Evolutionary conservation across 306 rosid genomes (phyloP), one percentile per base, ranked within the genome.

Genomic region (Phaseolus lunatus): DNA sequence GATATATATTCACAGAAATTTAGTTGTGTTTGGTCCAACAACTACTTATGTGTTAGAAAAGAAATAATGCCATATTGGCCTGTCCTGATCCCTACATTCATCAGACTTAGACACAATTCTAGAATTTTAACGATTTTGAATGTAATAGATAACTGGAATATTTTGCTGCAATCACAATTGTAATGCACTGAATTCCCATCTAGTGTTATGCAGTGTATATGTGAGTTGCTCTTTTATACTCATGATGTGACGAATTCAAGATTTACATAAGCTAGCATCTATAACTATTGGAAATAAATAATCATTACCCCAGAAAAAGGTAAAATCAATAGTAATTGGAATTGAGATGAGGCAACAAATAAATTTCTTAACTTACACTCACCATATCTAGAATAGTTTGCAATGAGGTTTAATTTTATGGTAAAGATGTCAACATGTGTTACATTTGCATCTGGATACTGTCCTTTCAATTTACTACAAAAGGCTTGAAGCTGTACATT

Each of bases 401-500:
- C 87, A 1, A 92, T 79, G 72, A 92, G 93, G 76, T 83, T 82
- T 27, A 73, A 88, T 75, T 92, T 92, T 69, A 92, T 85, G 3
- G 90, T 33, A 75, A 74, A 89, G 78, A 89, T 89, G 70, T 92
- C 96, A 47, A 92, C 87, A 52, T 84, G 86, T 5, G 90, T 86
- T 48, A 92, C 58, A 75, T 85, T 85, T 75, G 87, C 83, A 72
- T 90, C 88, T 1, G 86, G 31, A 69, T 76, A 87, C 75, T 92
- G 97, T 57, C 81, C 86, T 76, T 83, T 90, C 72, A 92, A 52
- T 84, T 92, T 88, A 63, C 70, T 84, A 31, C 75, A 65, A 41
- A 90, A 83, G 73, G 93, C 92, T 78, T 90, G 93, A 80, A 92
- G 97, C 82, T 89, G 97, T 64, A 78, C 83, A 76, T 92, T 92